A percentile compares a stretch with the other conserved stretches of the same genome.
Conservation (phyloP, 768 basidiomycete species). For the Panaeolus cyanescens region DNA sequence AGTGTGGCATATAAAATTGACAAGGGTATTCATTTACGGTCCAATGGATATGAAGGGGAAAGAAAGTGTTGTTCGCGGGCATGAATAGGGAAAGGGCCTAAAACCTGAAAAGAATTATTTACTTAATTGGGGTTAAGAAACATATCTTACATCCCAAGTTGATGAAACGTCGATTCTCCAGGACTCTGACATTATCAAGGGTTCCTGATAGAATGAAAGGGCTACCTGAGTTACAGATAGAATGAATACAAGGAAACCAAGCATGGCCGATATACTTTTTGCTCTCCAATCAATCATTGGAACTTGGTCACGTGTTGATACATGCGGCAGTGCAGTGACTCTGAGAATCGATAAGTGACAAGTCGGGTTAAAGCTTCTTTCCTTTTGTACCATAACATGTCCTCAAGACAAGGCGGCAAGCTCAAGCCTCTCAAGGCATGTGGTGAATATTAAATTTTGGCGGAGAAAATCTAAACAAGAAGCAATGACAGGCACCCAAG, state of each 20-base stretch:
- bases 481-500: constrained; percentile 68
- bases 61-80: constrained; percentile 83
- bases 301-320: background rate
- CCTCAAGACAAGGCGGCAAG: constrained; percentile 75
- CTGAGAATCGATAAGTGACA: background rate
- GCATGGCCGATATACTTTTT: background rate
- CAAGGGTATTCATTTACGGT: constrained; percentile 44
- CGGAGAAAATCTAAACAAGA: constrained; percentile 6
- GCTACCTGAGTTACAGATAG: background rate
- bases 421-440: constrained; percentile 83
- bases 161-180: constrained; percentile 10
- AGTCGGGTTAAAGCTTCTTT: background rate
- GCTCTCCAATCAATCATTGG: no score
- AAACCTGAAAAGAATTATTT: constrained; percentile 43
- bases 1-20: background rate
- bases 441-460: constrained; percentile 2
- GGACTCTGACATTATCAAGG: constrained; percentile 5
- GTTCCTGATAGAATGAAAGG: background rate
- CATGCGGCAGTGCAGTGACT: constrained; percentile 4
- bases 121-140: background rate
- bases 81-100: constrained; percentile 84
- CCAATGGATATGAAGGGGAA: constrained; percentile 74
- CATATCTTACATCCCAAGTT: constrained; percentile 40
- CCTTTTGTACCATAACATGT: constrained; percentile 1
- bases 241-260: background rate